A percentile compares a stretch with the other conserved stretches of the same genome.
phyloP scores from a whole-genome alignment of 116 monocot genomes.

The Iris pallida region DNA sequence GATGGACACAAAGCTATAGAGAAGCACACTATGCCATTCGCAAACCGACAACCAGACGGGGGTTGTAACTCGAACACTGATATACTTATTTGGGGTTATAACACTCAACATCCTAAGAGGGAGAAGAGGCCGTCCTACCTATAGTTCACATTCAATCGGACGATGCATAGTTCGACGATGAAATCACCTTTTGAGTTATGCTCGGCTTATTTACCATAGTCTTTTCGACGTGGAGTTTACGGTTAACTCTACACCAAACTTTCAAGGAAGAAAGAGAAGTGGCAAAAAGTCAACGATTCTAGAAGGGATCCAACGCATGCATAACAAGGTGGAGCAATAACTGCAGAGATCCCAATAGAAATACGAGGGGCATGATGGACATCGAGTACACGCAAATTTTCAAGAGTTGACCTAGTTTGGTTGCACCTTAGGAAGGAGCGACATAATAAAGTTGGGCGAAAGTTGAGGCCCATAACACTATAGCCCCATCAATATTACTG shows the following conservation, averaged over 20 bases:
- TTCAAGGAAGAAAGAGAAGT: neutral
- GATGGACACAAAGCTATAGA: constrained; percentile 6
- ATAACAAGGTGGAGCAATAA: neutral
- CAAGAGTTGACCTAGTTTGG: too few relatives aligned
- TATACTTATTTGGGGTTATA: neutral
- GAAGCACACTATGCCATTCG: neutral
- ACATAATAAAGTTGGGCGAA: neutral
- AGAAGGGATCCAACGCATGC: neutral
- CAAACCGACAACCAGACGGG: neutral
- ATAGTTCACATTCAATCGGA: neutral
- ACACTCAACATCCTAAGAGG: neutral
- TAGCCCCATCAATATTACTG: neutral
- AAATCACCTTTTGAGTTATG: neutral
- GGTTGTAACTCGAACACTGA: neutral
- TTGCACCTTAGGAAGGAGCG: too few relatives aligned
- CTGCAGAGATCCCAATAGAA: neutral
- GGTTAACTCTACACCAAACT: neutral
- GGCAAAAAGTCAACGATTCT: neutral
- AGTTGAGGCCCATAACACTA: neutral
- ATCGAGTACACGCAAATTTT: neutral
- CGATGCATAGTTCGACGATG: neutral
- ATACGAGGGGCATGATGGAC: neutral
- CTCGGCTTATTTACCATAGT: neutral
- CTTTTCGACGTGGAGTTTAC: neutral
- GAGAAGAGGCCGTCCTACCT: neutral